Percentiles rank a stretch among this genome's conserved stretches.
These are phyloP conservation scores for Alloteropsis angusta DNA, from an alignment of 202 grass and related monocot species.

Conservation along the genomic window DNA sequence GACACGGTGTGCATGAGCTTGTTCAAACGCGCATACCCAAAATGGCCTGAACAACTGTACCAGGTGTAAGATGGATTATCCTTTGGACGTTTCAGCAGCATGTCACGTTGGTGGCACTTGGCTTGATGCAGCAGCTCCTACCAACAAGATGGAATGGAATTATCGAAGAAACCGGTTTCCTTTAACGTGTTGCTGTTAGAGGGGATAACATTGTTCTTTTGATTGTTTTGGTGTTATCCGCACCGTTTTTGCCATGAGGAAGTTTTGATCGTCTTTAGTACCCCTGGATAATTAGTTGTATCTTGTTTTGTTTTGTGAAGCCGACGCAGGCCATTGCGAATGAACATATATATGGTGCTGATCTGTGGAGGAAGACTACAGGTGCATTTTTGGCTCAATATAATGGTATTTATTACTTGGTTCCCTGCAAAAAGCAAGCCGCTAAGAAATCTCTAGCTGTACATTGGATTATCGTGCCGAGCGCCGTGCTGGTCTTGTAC, in stretches of 20 bases:
- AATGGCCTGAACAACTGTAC: slow-evolving; percentile 79
- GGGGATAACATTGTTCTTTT: neutral
- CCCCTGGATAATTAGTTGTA: neutral
- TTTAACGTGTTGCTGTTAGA: neutral
- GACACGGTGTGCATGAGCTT: slow-evolving; percentile 89
- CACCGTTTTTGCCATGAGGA: neutral
- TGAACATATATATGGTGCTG: neutral
- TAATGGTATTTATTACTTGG: too few relatives aligned
- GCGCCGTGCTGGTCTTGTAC: too few relatives aligned
- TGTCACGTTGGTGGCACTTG: neutral
- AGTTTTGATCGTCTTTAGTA: neutral
- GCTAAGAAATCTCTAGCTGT: too few relatives aligned
- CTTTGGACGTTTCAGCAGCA: neutral
- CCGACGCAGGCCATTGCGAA: neutral
- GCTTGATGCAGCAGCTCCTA: neutral
- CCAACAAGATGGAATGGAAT: neutral
- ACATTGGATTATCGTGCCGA: too few relatives aligned
- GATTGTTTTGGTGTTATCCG: neutral
- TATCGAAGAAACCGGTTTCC: neutral
- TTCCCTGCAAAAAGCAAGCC: too few relatives aligned
- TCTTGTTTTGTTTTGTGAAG: neutral
- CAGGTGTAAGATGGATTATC: neutral
- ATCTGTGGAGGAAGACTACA: neutral
- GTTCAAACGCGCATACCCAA: slow-evolving; percentile 80
- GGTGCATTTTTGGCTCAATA: neutral